Evolutionary conservation across 768 basidiomycete genomes (phyloP), one percentile per base, ranked within the genome.

Genomic region (Mycena epipterygia): DNA sequence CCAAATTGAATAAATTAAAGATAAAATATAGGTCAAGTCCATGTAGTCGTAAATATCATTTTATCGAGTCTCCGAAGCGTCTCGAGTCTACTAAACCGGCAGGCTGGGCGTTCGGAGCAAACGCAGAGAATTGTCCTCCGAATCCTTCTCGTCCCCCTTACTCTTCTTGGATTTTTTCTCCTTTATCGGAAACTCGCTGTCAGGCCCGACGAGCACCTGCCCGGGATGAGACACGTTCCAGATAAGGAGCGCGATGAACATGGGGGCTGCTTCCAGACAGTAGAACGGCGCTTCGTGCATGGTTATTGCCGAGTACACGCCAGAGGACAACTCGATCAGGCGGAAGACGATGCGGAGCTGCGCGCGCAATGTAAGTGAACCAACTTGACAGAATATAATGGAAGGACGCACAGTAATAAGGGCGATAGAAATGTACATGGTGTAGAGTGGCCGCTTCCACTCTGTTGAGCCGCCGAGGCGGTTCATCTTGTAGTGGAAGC

Each of bases 361-460:
- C 17, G 8, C 16, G 48, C 11, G 14, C 42, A n/a, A n/a, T 17
- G 12, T 29, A 11, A 14, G 19, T 16, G 29, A 5, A 13, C n/a
- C 23, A 12, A 44, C 23, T n/a, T 5, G 55, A 29, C 13, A n/a
- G n/a, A 33, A 23, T 16, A 17, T 9, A 25, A 33, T 2, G 32
- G 16, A 16, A 30, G 49, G 61, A 52, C 74, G 56, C 25, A 75
- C 74, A 13, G 76, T 77, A 29, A 77, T 77, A 30, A 77, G 71
- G 11, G 23, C 59, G 58, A 77, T 56, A 7, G 67, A 61, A 9
- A 67, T 68, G 60, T 75, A 76, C 56, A 77, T 68, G 7, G 41
- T 44, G 62, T 73, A 74, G 16, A 77, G 57, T 0, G 71, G 52
- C 13, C 41, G 68, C 46, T 71, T 71, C 76, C 76, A 77, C 8